Evolutionary conservation across 768 basidiomycete species (phyloP).

Genomic region (Mycena vitilis): DNA sequence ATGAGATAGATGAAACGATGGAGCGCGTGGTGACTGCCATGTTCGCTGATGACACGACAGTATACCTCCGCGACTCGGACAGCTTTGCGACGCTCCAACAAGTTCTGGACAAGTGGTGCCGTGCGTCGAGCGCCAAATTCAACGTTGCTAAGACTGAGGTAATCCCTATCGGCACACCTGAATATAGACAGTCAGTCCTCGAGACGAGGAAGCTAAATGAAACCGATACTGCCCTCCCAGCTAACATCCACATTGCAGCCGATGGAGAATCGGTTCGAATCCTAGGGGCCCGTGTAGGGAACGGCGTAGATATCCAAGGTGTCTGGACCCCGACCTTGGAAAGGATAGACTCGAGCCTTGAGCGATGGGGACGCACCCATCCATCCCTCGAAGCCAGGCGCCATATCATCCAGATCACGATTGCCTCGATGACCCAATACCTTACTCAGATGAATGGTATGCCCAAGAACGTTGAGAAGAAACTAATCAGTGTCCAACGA

Average conservation of each 20-base stretch:
- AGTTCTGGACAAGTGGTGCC: slow-evolving; percentile 7
- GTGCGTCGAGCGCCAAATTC: slow-evolving; percentile 1
- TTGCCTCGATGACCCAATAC: slow-evolving; percentile 51
- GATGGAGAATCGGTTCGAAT: background rate
- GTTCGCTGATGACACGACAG: slow-evolving; percentile 6
- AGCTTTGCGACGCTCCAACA: background rate
- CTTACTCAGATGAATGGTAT: slow-evolving; percentile 49
- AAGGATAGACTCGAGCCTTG: background rate
- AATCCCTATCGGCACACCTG: background rate
- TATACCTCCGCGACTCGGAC: background rate
- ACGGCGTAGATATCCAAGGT: background rate
- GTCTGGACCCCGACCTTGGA: slow-evolving; percentile 4
- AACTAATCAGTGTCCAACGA: slow-evolving; percentile 34
- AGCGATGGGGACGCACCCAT: background rate
- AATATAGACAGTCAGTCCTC: background rate
- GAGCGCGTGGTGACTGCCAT: background rate
- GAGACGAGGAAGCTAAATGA: background rate
- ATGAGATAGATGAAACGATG: background rate
- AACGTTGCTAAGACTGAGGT: background rate
- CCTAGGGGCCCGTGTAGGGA: background rate
- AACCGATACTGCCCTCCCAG: background rate
- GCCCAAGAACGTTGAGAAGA: slow-evolving; percentile 40
- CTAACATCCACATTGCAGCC: background rate
- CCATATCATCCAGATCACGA: slow-evolving; percentile 41
- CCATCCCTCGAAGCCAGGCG: slow-evolving; percentile 2